phyloP scores from a whole-genome alignment of 192 early-diverging fungal genomes.

The Globomyces pollinis-pini region DNA sequence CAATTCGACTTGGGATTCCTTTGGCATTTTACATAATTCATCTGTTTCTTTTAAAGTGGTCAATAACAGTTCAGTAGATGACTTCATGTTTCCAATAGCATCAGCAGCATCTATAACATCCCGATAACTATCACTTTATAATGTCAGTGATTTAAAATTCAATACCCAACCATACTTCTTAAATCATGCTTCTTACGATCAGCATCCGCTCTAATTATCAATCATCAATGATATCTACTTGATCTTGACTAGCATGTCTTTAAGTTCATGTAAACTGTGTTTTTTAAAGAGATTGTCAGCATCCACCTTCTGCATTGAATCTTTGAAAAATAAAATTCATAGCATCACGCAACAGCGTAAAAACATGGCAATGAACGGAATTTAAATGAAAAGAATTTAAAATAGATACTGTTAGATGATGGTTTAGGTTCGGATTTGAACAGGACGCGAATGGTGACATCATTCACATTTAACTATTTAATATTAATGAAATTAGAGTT shows the following conservation, averaged over 20 bases:
- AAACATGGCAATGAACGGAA: too few relatives aligned
- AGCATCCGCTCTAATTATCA: conserved; percentile 51
- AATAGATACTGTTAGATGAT: too few relatives aligned
- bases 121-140: conserved; percentile 70
- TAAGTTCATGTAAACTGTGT: conserved; percentile 33
- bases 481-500: too few relatives aligned
- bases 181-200: conserved; percentile 77
- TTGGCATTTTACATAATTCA: background rate
- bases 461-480: too few relatives aligned
- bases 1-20: conserved; percentile 45
- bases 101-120: conserved; percentile 81
- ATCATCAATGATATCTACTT: conserved; percentile 12
- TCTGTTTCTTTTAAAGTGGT: conserved; percentile 38
- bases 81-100: conserved; percentile 64
- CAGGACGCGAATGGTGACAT: too few relatives aligned
- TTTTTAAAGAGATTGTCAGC: conserved; percentile 38
- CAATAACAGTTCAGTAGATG: conserved; percentile 44
- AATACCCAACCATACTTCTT: conserved; percentile 76
- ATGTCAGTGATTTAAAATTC: background rate
- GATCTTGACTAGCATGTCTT: conserved; percentile 24
- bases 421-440: too few relatives aligned
- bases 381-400: too few relatives aligned
- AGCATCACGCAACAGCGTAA: too few relatives aligned
- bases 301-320: conserved; percentile 24
- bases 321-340: conserved; percentile 42